Conservation (phyloP, 495 filamentous ascomycete genomes). For the Aspergillus incahuasiensis region DNA sequence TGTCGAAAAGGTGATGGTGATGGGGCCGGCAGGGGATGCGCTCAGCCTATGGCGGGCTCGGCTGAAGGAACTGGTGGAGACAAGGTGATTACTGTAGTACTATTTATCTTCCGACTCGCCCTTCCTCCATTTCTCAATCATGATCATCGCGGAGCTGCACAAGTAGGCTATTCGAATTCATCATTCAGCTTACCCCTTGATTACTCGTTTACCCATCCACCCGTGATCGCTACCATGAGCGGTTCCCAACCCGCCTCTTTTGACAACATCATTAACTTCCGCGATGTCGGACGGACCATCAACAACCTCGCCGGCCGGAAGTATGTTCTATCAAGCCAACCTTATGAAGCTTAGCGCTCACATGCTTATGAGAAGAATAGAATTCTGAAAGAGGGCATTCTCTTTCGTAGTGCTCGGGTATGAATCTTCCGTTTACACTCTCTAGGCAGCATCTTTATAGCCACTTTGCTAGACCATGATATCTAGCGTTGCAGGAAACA, state of each 20-base stretch:
- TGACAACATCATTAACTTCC: constrained; percentile 72
- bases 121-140: too few relatives aligned
- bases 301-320: constrained; percentile 53
- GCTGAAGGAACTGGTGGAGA: too few relatives aligned
- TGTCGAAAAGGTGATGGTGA: too few relatives aligned
- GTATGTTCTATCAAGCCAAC: constrained; percentile 33
- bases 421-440: constrained; percentile 1
- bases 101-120: too few relatives aligned
- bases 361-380: constrained; percentile 27
- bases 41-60: too few relatives aligned
- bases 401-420: constrained; percentile 76
- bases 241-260: constrained; percentile 40
- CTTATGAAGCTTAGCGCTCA: background rate
- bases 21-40: too few relatives aligned
- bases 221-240: background rate
- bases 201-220: background rate
- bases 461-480: too few relatives aligned
- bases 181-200: too few relatives aligned
- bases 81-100: too few relatives aligned
- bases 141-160: too few relatives aligned
- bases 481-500: too few relatives aligned
- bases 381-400: constrained; percentile 59
- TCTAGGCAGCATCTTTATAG: background rate
- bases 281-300: constrained; percentile 73
- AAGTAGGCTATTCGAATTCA: too few relatives aligned